Evolutionary conservation across 2,329 filamentous ascomycete species (phyloP).

Genomic region (Curvularia sp.): DNA sequence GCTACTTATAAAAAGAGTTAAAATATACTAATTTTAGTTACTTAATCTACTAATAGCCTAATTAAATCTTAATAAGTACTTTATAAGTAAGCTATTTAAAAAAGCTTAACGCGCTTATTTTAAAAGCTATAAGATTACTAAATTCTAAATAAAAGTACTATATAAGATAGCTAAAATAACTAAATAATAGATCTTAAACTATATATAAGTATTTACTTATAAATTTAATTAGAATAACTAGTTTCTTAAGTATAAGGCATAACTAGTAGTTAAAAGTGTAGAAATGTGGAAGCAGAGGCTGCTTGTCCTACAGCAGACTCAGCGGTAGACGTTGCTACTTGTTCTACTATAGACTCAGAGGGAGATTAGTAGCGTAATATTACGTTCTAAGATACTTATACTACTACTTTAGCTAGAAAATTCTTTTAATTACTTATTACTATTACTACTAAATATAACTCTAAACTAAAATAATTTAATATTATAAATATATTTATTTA

Average conservation of each 20-base stretch:
- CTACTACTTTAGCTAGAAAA: not conserved
- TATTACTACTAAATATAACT: conserved; percentile 24
- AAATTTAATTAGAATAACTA: conserved; percentile 14
- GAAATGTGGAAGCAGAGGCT: no score
- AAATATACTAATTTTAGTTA: not conserved
- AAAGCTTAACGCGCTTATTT: not conserved
- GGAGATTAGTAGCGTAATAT: conserved; percentile 23
- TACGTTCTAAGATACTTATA: conserved; percentile 1
- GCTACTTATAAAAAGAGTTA: not conserved
- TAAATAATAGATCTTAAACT: conserved; percentile 13
- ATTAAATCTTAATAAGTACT: not conserved
- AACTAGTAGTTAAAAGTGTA: conserved; percentile 21
- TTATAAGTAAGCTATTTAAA: not conserved
- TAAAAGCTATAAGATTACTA: not conserved
- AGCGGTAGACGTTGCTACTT: no score
- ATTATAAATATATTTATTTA: conserved; percentile 31
- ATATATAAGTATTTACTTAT: conserved; percentile 19
- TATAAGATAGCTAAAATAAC: not conserved
- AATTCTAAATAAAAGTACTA: not conserved
- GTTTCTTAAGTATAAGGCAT: conserved; percentile 21
- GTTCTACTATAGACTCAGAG: no score
- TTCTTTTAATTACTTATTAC: conserved; percentile 27
- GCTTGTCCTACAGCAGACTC: no score
- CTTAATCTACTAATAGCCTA: not conserved
- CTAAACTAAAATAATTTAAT: conserved; percentile 29